These are phyloP conservation scores for Neurospora sp. DNA, from an alignment of 495 filamentous ascomycete genomes.

Conservation along the genomic window DNA sequence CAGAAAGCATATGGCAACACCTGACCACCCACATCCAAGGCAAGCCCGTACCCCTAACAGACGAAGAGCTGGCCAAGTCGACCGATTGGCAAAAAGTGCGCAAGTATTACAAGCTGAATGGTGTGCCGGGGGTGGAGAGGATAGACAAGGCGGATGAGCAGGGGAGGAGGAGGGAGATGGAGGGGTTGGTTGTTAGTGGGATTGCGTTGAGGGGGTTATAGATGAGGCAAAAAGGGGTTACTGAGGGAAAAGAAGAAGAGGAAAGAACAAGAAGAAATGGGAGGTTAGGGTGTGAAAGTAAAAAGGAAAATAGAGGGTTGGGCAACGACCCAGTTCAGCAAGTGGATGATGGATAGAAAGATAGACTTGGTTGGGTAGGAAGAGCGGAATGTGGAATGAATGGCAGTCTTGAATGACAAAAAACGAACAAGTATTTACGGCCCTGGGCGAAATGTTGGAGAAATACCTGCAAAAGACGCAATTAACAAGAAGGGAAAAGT, in stretches of 20 bases:
- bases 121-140: constrained; percentile 31
- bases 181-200: constrained; percentile 52
- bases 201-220: constrained; percentile 63
- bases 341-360: not conserved
- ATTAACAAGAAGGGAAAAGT: no score
- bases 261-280: not conserved
- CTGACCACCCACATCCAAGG: constrained; percentile 55
- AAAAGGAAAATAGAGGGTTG: not conserved
- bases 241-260: not conserved
- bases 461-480: no score
- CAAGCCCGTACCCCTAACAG: constrained; percentile 48
- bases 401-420: not conserved
- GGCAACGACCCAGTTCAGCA: not conserved
- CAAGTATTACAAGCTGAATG: constrained; percentile 76
- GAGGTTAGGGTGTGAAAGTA: not conserved
- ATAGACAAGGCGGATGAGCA: constrained; percentile 18
- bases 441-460: no score
- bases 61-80: constrained; percentile 45
- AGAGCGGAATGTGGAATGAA: not conserved
- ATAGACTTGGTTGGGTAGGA: not conserved
- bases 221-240: not conserved
- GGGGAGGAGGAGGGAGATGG: constrained; percentile 41
- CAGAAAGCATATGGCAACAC: constrained; percentile 51
- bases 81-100: constrained; percentile 61
- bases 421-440: no score